Base-by-base conservation (phyloP, 2,329 filamentous ascomycete species). In the Nigrospora sphaerica region DNA sequence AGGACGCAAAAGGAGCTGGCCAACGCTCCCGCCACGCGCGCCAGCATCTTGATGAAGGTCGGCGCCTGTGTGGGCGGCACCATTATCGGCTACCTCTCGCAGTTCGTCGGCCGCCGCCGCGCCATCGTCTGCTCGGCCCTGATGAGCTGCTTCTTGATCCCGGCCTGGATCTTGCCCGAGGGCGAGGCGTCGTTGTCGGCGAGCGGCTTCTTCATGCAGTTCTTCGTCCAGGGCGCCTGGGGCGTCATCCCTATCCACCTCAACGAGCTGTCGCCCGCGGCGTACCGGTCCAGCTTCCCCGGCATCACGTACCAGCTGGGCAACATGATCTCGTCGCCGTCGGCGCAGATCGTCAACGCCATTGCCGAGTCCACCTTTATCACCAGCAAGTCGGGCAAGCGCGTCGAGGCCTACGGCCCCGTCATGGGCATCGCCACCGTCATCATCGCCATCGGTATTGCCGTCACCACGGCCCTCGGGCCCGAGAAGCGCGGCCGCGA, bases 21-120 rank as follows among this genome's bases (percentile, higher is more conserved):
- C 46, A 84, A 87, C 56, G 59, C 69, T 2, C 74, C 73, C 1
- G 83, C 86, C 5, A 85, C 77, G 9, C 80, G 85, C n/a, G 85
- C 85, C 14, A 85, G 80, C n/a, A 90, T 91, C 54, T 65, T 91
- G 48, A 89, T 88, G 82, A 90, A 90, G 67, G 81, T 77, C 1
- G 86, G 87, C 23, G 85, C 86, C 38, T 86, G 84, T 54, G 78
- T 88, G 1, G 86, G 85, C 32, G 85, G 85, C 23, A 83, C 81
- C 37, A 78, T 85, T 50, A 77, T 87, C 49, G 88, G 49, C 18
- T 91, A 90, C 62, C 56, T 81, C 9, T 88, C 83, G 9, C 86
- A 92, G 59, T 88, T 83, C 59, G 67, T 89, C 41, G 88, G 87
- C 13, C 84, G 87, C 32, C 81, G 87, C 23, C 75, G 83, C 35